These are phyloP conservation scores for Tulasnella calospora DNA, from an alignment of 768 basidiomycete species.

Conservation along the genomic window DNA sequence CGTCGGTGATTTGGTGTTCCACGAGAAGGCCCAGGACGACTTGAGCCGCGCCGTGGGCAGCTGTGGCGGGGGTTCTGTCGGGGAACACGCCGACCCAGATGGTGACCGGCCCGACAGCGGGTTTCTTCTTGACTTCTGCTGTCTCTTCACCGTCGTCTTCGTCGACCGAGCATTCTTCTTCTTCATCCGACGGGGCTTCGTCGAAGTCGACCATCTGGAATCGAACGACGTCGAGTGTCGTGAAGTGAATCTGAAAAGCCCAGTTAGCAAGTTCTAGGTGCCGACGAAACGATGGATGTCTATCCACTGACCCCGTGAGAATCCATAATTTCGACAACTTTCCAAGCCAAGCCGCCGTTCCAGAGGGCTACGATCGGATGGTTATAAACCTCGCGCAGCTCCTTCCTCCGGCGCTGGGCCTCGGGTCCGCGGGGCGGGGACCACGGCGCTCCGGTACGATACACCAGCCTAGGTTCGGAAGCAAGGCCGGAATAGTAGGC, in stretches of 20 bases:
- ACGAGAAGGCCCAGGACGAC: constrained; percentile 23
- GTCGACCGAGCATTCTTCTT: too few relatives aligned
- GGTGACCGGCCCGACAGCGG: constrained; percentile 22
- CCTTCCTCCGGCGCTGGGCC: constrained; percentile 17
- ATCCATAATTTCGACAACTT: constrained; percentile 25
- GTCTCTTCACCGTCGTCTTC: constrained; percentile 21
- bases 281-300: constrained; percentile 18
- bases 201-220: constrained; percentile 24
- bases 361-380: constrained; percentile 17
- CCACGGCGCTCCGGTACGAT: constrained; percentile 22
- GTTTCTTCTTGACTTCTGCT: constrained; percentile 13
- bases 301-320: constrained; percentile 14
- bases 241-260: constrained; percentile 25
- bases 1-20: constrained; percentile 26
- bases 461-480: constrained; percentile 23
- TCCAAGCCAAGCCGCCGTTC: constrained; percentile 27
- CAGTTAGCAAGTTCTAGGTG: constrained; percentile 27
- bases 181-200: constrained; percentile 12
- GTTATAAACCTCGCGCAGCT: constrained; percentile 23
- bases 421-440: constrained; percentile 22
- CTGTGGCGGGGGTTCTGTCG: constrained; percentile 16
- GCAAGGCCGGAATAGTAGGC: constrained; percentile 25
- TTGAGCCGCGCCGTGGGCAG: constrained; percentile 27
- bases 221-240: constrained; percentile 26
- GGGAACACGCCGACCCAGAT: constrained; percentile 28